Base-by-base conservation (phyloP, 345 rosid species). In the Pugionium dolabratum region DNA sequence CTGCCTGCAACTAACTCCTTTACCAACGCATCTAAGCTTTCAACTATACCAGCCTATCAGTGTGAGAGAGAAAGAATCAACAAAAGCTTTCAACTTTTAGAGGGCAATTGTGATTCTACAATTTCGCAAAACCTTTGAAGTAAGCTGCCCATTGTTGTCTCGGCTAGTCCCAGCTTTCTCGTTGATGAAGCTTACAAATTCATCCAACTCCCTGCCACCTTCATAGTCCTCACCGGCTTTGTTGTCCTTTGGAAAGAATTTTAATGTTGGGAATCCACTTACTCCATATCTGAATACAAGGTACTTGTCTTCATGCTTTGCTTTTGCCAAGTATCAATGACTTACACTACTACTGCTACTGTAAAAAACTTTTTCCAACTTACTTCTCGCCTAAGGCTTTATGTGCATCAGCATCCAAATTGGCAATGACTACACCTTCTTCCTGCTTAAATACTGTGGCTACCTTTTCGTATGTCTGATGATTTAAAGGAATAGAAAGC, bases 151-250 rank as follows among this genome's bases (percentile, higher is more conserved):
- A 62, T 91, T 85, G 49, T 62, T 88, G 80, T 91, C 96, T 27
- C 99, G 88, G 69, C 88, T 87, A 36, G 95, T 84, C 52, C 95
- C 91, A 76, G 70, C 66, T 72, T 83, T 94, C 59, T 85, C 97
- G 50, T 95, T 95, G 66, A 95, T 83, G 80, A 91, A 89, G 75
- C 41, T 76, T 26, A 91, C 97, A 69, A 95, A 91, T 76, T 89
- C 96, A 35, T 85, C 97, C 39, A 95, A 64, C 67, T 89, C 96
- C 78, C 97, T 82, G 40, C 96, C 96, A 8, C 93, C 97, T 2
- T 84, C 95, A 52, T 91, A 95, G 7, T 90, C 96, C 69, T 89
- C 91, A 52, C 99, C 99, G 39, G 80, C 97, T 84, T 89, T 91
- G 84, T 91, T 91, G 78, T 83, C 77, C 72, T 82, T 87, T 6